A percentile compares a stretch with the other conserved stretches of the same genome.
phyloP scores from a whole-genome alignment of 176 grass and related monocot genomes.

The Phoenix roebelenii region DNA sequence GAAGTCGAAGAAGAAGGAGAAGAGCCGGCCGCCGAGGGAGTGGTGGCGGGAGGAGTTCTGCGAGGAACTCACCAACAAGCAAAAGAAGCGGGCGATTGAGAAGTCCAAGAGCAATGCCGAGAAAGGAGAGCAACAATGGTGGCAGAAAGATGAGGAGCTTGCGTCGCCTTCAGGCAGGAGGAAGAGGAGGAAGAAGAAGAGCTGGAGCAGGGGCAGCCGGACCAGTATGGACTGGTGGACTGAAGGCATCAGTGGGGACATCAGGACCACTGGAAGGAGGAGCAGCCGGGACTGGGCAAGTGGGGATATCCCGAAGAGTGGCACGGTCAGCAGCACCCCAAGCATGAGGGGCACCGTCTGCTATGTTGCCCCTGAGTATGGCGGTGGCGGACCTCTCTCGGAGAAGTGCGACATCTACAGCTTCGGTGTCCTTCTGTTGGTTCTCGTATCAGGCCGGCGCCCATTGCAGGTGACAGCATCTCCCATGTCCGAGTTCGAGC shows the following conservation, averaged over 20 bases:
- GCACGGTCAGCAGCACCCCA: conserved; percentile 61
- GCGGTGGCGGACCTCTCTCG: conserved; percentile 67
- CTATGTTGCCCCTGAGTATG: conserved; percentile 94
- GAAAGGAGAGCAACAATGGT: conserved; percentile 46
- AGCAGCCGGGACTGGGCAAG: conserved; percentile 40
- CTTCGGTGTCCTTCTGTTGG: conserved; percentile 73
- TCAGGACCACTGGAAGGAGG: conserved; percentile 51
- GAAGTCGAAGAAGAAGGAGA: conserved; percentile 45
- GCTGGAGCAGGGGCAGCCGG: conserved; percentile 33
- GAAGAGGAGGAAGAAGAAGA: conserved; percentile 67
- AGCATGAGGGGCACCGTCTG: conserved; percentile 97
- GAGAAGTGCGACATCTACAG: conserved; percentile 99
- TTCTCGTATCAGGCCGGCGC: conserved; percentile 82
- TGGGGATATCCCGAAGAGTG: conserved; percentile 16
- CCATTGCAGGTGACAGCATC: conserved; percentile 74
- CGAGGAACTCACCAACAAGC: conserved; percentile 84
- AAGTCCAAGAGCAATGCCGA: conserved; percentile 51
- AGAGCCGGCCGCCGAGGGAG: conserved; percentile 32
- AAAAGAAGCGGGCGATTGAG: conserved; percentile 41
- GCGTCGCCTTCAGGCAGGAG: conserved; percentile 8
- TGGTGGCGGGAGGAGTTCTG: conserved; percentile 99
- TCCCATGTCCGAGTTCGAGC: conserved; percentile 87
- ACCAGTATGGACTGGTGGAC: conserved; percentile 56
- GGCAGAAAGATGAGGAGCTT: conserved; percentile 55
- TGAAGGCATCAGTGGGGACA: conserved; percentile 58